Evolutionary conservation across 805 yeast genomes (phyloP).

Genomic region (Candida argentea): DNA sequence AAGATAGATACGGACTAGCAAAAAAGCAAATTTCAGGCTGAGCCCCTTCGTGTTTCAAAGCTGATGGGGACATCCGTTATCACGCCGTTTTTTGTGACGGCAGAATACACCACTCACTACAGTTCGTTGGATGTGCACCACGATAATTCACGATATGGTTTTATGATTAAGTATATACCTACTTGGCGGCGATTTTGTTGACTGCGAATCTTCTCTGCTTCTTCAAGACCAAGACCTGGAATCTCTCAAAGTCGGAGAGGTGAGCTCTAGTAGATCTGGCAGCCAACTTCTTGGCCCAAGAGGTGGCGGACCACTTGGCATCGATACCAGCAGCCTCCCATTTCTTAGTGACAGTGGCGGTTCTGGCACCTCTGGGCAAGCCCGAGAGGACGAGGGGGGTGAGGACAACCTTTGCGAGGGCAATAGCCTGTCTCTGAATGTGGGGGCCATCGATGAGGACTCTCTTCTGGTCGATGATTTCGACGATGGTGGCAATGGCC

Average conservation of each 20-base stretch:
- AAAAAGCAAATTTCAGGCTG: too few species aligned
- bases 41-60: too few species aligned
- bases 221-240: constrained; percentile 96
- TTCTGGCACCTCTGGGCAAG: constrained; percentile 92
- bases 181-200: constrained; percentile 91
- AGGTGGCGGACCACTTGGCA: constrained; percentile 83
- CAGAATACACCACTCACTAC: too few species aligned
- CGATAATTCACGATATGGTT: too few species aligned
- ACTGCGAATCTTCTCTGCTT: constrained; percentile 95
- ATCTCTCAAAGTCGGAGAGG: constrained; percentile 96
- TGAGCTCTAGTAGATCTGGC: constrained; percentile 87
- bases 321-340: constrained; percentile 87
- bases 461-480: constrained; percentile 98
- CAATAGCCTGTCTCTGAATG: constrained; percentile 86
- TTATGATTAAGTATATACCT: constrained; percentile 51
- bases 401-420: constrained; percentile 80
- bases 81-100: too few species aligned
- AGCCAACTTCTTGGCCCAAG: constrained; percentile 98
- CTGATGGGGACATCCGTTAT: too few species aligned
- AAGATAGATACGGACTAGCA: too few species aligned
- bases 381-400: constrained; percentile 81
- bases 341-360: constrained; percentile 78
- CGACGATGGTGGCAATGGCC: constrained; percentile 95
- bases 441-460: constrained; percentile 96
- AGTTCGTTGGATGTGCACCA: too few species aligned